phyloP scores from a whole-genome alignment of 345 rosid species.

The Xanthoceras sorbifolium region DNA sequence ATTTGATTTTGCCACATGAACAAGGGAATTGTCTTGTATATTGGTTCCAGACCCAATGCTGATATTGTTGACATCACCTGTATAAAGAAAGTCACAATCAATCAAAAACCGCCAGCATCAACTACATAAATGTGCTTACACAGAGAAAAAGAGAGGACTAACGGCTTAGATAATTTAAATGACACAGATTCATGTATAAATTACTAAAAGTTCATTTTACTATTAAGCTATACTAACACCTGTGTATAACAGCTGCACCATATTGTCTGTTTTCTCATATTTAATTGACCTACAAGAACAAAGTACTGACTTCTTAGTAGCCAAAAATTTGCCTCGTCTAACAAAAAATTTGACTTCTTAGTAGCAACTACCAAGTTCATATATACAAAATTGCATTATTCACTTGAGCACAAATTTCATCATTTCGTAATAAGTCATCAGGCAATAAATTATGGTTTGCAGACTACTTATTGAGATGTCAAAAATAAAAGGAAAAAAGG shows the following conservation, averaged over 20 bases:
- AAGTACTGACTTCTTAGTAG: background rate
- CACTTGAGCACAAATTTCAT: background rate
- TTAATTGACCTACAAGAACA: background rate
- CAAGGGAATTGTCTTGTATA: slow-evolving; percentile 78
- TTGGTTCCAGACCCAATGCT: slow-evolving; percentile 75
- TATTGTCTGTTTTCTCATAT: background rate
- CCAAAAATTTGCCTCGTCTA: background rate
- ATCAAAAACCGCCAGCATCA: slow-evolving; percentile 6
- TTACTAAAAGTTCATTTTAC: background rate
- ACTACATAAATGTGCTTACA: background rate
- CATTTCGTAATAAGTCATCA: background rate
- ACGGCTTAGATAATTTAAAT: background rate
- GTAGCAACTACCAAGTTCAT: background rate
- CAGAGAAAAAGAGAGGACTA: background rate
- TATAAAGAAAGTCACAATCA: slow-evolving; percentile 8
- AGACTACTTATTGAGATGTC: background rate
- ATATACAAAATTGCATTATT: background rate
- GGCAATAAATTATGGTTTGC: background rate
- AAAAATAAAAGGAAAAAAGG: background rate
- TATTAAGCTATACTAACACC: background rate
- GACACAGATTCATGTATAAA: background rate
- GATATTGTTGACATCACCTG: slow-evolving; percentile 83
- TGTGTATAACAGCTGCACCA: background rate
- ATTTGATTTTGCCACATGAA: slow-evolving; percentile 85
- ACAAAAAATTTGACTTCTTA: background rate